Conservation (phyloP, 345 rosid species). For the Geranium rotundifolium region DNA sequence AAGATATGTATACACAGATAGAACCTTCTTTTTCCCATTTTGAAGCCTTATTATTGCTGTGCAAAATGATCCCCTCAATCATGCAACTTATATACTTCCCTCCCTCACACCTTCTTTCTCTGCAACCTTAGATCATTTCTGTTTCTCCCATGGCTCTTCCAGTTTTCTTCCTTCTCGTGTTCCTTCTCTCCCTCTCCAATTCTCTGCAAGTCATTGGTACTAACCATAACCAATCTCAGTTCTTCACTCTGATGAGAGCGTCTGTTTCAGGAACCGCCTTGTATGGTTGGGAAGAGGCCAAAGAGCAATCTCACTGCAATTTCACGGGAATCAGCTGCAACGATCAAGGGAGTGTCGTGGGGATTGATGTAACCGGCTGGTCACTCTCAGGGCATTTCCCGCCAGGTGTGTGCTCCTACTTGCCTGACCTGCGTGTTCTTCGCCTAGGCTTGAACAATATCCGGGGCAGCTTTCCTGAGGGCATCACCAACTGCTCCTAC, state of each 20-base stretch:
- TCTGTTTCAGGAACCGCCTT: slow-evolving; percentile 43
- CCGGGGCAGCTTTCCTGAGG: slow-evolving; percentile 36
- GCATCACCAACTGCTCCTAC: slow-evolving; percentile 54
- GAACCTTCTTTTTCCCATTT: slow-evolving; percentile 12
- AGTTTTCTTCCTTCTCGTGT: slow-evolving; percentile 10
- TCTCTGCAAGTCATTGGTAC: slow-evolving; percentile 13
- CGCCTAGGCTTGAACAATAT: slow-evolving; percentile 48
- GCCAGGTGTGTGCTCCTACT: slow-evolving; percentile 44
- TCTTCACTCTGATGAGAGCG: slow-evolving; percentile 50
- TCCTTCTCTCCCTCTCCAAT: slow-evolving; percentile 20
- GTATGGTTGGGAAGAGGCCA: slow-evolving; percentile 48
- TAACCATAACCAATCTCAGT: slow-evolving; percentile 44
- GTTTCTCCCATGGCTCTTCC: slow-evolving; percentile 27
- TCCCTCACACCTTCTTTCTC: slow-evolving; percentile 22
- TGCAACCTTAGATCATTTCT: slow-evolving; percentile 12
- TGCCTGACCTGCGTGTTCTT: slow-evolving; percentile 59
- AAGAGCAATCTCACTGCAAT: slow-evolving; percentile 35
- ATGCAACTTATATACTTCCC: slow-evolving; percentile 30
- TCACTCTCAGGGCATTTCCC: slow-evolving; percentile 62
- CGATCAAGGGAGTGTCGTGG: slow-evolving; percentile 37
- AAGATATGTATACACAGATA: slow-evolving; percentile 30
- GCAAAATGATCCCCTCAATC: slow-evolving; percentile 25
- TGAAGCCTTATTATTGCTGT: slow-evolving; percentile 22
- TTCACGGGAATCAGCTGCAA: slow-evolving; percentile 64
- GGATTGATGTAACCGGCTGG: slow-evolving; percentile 49